Base-by-base conservation (phyloP, 306 rosid species). In the Prunus kanzakura region DNA sequence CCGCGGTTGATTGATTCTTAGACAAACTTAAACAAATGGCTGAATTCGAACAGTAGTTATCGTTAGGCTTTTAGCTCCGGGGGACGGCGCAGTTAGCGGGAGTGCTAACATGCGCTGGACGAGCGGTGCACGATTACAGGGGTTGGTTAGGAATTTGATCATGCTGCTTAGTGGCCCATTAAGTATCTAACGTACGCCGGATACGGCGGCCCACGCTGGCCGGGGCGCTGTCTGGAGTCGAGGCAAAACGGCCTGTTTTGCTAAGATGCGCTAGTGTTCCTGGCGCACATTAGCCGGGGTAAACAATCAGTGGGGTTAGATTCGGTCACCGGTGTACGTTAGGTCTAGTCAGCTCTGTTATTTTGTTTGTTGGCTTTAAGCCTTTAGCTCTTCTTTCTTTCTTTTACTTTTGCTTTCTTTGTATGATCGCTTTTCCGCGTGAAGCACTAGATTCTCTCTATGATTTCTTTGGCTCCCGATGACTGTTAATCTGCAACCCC, bases 371-470 rank as follows among this genome's bases (percentile, higher is more conserved):
- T 51, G 64, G 74, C 74, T 52, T 27, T 62, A 7, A 4, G 25
- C 22, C 67, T 78, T 32, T 19, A 18, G 61, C 20, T 67, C 52
- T 52, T 66, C 19, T 73, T 58, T 72, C 43, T 38, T 6, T 38
- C 43, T 38, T 66, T 56, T 57, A 1, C 68, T 43, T 70, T 61
- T 38, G 54, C 74, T 78, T 80, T 67, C 22, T 69, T 9, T 65
- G 72, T 54, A 35, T 22, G 11, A 76, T 79, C 77, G 64, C 93
- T 89, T 85, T 86, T 72, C 66, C 80, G 93, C 87, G 87, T 87
- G 90, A 84, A 85, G 6, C 78, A 72, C 87, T 76, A 85, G 90
- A 84, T 82, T 88, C 91, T 23, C 27, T 56, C 72, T 69, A 43
- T 64, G 64, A 54, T 50, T 86, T 78, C 67, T 72, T 61, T 77